These are phyloP conservation scores for Castanospermum australe DNA, from an alignment of 306 rosid species.

Conservation along the genomic window DNA sequence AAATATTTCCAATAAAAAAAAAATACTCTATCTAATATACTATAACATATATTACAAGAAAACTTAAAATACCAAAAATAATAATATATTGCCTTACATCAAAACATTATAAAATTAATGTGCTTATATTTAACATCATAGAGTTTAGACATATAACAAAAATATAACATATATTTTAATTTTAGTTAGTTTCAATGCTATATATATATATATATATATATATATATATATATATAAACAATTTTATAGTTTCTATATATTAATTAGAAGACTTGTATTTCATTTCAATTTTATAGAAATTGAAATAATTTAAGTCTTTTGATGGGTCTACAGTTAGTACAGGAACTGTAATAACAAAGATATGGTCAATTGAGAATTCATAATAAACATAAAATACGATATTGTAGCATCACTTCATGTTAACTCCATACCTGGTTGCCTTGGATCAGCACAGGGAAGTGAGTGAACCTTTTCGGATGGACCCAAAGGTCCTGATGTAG, in stretches of 20 bases:
- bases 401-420: conserved; percentile 6
- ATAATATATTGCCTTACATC: no score
- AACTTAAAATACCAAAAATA: no score
- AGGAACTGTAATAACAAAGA: conserved; percentile 41
- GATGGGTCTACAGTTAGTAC: conserved; percentile 65
- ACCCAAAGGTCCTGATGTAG: conserved; percentile 82
- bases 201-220: background rate
- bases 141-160: background rate
- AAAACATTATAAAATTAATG: no score
- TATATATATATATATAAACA: background rate
- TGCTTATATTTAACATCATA: no score
- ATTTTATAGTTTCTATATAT: background rate
- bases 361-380: conserved; percentile 3
- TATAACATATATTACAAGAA: no score
- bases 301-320: conserved; percentile 54
- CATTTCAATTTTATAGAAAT: background rate
- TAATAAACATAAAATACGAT: conserved; percentile 20
- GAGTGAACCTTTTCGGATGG: conserved; percentile 62
- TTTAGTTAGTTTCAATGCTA: background rate
- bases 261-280: background rate
- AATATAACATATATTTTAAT: background rate
- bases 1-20: no score
- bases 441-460: conserved; percentile 59
- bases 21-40: no score
- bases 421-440: conserved; percentile 73